Evolutionary conservation across 2,329 filamentous ascomycete species (phyloP).

Genomic region (Fonsecaea erecta): DNA sequence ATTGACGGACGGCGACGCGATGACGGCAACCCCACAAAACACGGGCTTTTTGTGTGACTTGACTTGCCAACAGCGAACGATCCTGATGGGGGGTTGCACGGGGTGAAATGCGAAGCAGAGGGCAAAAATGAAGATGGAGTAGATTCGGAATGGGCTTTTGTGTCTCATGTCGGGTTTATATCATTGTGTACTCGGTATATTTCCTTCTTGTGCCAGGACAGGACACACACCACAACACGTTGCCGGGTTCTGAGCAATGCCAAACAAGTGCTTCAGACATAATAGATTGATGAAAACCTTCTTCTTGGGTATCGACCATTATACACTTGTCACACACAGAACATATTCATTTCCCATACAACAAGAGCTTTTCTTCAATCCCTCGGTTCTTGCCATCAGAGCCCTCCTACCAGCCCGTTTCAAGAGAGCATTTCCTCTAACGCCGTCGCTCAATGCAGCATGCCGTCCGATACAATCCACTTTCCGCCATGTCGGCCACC

Average conservation of each 20-base stretch:
- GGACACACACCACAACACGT: too few relatives aligned
- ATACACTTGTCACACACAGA: background rate
- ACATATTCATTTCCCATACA: background rate
- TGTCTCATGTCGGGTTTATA: too few relatives aligned
- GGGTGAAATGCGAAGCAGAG: too few relatives aligned
- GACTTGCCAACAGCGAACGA: too few relatives aligned
- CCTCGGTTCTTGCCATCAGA: background rate
- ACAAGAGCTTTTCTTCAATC: background rate
- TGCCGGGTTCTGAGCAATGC: too few relatives aligned
- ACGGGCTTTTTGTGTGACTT: too few relatives aligned
- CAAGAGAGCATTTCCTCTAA: conserved; percentile 4
- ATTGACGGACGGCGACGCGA: background rate
- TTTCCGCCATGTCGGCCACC: background rate
- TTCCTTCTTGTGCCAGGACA: too few relatives aligned
- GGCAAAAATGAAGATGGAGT: too few relatives aligned
- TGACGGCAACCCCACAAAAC: background rate
- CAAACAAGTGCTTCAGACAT: background rate
- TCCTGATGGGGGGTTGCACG: too few relatives aligned
- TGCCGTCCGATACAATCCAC: background rate
- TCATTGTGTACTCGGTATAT: too few relatives aligned
- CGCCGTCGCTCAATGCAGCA: conserved; percentile 25
- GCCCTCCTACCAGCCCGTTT: background rate
- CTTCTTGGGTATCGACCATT: conserved; percentile 4
- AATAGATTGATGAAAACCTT: background rate
- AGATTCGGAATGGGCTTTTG: too few relatives aligned